Conservation (phyloP, 345 rosid genomes). For the Corchorus capsularis region DNA sequence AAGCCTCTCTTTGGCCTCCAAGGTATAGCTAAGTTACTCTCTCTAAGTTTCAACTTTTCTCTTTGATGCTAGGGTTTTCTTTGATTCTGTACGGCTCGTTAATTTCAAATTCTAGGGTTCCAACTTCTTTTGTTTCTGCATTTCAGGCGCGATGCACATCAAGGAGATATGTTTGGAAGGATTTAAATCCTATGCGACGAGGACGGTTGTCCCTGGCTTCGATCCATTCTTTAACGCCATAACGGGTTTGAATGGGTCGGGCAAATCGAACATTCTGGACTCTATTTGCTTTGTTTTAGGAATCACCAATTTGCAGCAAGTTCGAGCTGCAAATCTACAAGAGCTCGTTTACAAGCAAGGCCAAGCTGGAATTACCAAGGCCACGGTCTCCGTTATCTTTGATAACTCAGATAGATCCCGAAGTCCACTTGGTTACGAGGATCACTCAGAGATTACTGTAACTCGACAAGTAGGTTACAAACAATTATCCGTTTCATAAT, state of each 20-base stretch:
- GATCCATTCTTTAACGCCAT: conserved; percentile 95
- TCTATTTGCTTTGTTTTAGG: conserved; percentile 97
- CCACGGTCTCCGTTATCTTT: conserved; percentile 86
- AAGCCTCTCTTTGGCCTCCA: neutral
- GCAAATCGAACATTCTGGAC: conserved; percentile 98
- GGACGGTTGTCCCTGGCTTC: conserved; percentile 91
- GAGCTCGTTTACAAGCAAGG: conserved; percentile 99
- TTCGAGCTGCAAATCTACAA: conserved; percentile 94
- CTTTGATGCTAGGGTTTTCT: neutral
- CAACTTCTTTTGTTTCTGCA: neutral
- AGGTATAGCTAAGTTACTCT: neutral
- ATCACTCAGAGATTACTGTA: conserved; percentile 79
- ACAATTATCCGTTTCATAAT: neutral
- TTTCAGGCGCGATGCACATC: conserved; percentile 50
- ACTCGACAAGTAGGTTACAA: conserved; percentile 72
- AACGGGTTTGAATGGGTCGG: conserved; percentile 95
- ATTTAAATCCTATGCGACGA: conserved; percentile 93
- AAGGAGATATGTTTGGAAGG: conserved; percentile 94
- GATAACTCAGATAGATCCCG: conserved; percentile 78
- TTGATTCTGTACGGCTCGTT: neutral
- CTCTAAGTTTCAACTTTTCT: neutral
- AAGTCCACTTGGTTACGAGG: conserved; percentile 93
- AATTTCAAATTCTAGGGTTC: conserved; percentile 8
- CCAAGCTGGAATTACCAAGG: conserved; percentile 97
- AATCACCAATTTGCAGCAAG: conserved; percentile 98